Base-by-base conservation (phyloP, 176 grass and related monocot genomes). In the Tuctoria greenei region DNA sequence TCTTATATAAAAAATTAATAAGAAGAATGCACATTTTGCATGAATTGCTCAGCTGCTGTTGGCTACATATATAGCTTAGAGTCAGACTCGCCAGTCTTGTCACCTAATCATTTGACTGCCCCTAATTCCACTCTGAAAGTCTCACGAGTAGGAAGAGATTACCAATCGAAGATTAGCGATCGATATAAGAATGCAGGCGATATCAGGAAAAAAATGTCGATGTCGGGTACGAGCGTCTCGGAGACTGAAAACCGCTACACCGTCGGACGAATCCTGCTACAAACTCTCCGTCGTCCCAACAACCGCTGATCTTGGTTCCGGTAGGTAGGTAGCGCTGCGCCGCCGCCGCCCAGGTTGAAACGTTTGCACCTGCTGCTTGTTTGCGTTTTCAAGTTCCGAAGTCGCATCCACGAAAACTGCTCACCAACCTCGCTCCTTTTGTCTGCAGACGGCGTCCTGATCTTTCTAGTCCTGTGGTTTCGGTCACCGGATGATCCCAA, bases 221-320 rank as follows among this genome's bases (percentile, higher is more conserved):
- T n/a, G n/a, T n/a, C n/a, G 66, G 58, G 5, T 50, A n/a, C 46
- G 46, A 65, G 78, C 78, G 78, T 86, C 64, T 7, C 71, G 52
- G 17, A n/a, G 26, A 47, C 71, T 70, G 50, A 27, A 67, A 61
- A 7, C 43, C 27, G 25, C 34, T 7, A 37, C 15, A 0, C 36
- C 42, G 40, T 38, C 18, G 0, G 61, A 60, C 46, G 76, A 46
- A 6, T 2, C 13, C 35, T 26, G 6, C 26, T 50, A 5, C 15
- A 34, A 76, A 57, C 18, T 54, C 39, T 23, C 5, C 5, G 17
- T 11, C 66, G 28, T 66, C 51, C 26, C 66, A 82, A 49, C 72
- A 58, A 50, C 57, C 25, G 13, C 62, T 15, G 54, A 25, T 57
- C 54, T n/a, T 25, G 54, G 54, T 57, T 27, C 55, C 41, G 52